phyloP scores from a whole-genome alignment of 768 basidiomycete species.

The Amanita thiersii region DNA sequence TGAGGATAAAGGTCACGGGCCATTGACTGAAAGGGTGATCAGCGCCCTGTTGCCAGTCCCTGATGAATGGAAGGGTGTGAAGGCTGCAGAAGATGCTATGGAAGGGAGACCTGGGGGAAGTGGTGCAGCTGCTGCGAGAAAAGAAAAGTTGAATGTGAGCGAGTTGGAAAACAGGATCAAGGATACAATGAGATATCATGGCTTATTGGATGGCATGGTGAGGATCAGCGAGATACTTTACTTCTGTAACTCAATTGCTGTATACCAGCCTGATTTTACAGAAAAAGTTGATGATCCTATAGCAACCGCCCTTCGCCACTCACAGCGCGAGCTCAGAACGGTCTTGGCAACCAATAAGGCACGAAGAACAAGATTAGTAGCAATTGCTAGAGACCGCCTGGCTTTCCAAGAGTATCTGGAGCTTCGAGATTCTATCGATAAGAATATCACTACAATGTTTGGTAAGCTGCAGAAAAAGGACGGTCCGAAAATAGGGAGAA shows the following conservation, averaged over 20 bases:
- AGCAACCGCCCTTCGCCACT: slow-evolving; percentile 80
- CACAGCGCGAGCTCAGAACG: slow-evolving; percentile 71
- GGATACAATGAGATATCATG: slow-evolving; percentile 73
- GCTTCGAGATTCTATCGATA: slow-evolving; percentile 78
- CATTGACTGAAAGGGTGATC: slow-evolving; percentile 78
- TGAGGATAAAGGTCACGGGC: slow-evolving; percentile 81
- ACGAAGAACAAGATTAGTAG: slow-evolving; percentile 63
- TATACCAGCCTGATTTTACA: slow-evolving; percentile 57
- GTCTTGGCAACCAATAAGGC: slow-evolving; percentile 81
- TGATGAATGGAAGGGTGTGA: slow-evolving; percentile 74
- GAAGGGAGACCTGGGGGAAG: slow-evolving; percentile 77
- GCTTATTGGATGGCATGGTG: slow-evolving; percentile 62
- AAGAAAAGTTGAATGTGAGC: slow-evolving; percentile 69
- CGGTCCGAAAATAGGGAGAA: slow-evolving; percentile 66
- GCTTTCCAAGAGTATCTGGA: slow-evolving; percentile 91
- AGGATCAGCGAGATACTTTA: slow-evolving; percentile 16
- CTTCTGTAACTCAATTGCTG: slow-evolving; percentile 2
- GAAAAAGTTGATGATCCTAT: slow-evolving; percentile 91
- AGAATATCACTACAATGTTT: slow-evolving; percentile 68
- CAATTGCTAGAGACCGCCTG: slow-evolving; percentile 77
- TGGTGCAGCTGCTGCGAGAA: slow-evolving; percentile 66
- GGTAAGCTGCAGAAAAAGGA: slow-evolving; percentile 80
- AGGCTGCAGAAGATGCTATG: slow-evolving; percentile 80
- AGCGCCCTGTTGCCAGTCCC: slow-evolving; percentile 67
- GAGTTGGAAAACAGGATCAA: slow-evolving; percentile 71